Conservation (phyloP, 2,329 filamentous ascomycete genomes). For the Arthrinium puccinioides region DNA sequence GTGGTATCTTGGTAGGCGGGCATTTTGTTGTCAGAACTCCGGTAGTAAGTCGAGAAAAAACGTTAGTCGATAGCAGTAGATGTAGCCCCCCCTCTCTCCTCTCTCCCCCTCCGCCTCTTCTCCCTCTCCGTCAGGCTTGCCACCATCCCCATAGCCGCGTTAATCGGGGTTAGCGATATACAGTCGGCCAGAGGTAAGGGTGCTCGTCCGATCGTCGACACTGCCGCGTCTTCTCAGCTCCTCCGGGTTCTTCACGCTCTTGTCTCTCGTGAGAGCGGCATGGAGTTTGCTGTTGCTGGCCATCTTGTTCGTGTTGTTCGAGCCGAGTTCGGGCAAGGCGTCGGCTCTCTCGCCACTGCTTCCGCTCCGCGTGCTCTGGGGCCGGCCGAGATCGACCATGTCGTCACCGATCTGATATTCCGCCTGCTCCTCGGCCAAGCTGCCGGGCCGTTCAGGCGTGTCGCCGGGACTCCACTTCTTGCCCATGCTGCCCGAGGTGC, state of each 20-base stretch:
- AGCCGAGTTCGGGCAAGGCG: slow-evolving; percentile 46
- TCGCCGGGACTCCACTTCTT: slow-evolving; percentile 45
- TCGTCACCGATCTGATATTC: slow-evolving; percentile 24
- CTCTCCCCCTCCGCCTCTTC: neutral
- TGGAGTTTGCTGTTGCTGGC: slow-evolving; percentile 53
- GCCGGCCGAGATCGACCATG: slow-evolving; percentile 16
- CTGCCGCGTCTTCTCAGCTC: slow-evolving; percentile 72
- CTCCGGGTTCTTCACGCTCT: slow-evolving; percentile 60
- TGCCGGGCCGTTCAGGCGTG: slow-evolving; percentile 48
- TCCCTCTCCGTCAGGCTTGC: neutral
- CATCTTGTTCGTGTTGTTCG: slow-evolving; percentile 35
- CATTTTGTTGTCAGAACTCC: slow-evolving; percentile 4
- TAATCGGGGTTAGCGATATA: slow-evolving; percentile 83
- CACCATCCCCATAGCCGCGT: slow-evolving; percentile 10
- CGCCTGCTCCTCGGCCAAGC: slow-evolving; percentile 37
- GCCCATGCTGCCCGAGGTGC: slow-evolving; percentile 41
- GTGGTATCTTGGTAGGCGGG: slow-evolving; percentile 4
- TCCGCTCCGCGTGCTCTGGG: slow-evolving; percentile 45
- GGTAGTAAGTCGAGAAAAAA: neutral
- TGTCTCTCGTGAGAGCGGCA: slow-evolving; percentile 52
- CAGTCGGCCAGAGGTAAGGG: slow-evolving; percentile 64
- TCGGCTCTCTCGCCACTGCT: slow-evolving; percentile 57
- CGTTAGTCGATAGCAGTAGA: neutral
- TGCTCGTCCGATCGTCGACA: slow-evolving; percentile 75
- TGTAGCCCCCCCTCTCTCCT: neutral